Base-by-base conservation (phyloP, 257 asterid genomes). In the Fraxinus cuspidata region DNA sequence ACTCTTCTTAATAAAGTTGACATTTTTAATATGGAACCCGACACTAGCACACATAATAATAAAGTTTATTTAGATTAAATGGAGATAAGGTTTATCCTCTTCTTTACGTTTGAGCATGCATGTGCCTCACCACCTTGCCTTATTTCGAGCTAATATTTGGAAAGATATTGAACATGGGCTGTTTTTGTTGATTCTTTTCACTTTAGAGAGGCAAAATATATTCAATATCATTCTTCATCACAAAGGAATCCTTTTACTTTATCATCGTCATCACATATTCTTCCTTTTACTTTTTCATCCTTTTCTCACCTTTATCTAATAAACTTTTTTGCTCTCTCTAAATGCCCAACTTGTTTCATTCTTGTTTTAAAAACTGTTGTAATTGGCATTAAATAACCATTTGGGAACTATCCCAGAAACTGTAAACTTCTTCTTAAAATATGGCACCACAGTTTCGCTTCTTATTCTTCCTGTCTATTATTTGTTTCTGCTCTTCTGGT, bases 231-330 rank as follows among this genome's bases (percentile, higher is more conserved):
- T 80, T 89, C 98, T 94, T 94, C 93, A 63, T 73, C 72, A 70
- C 92, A 92, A 94, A 94, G 98, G 28, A 94, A 92, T 19, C 88
- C 74, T 88, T 85, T 88, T 82, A 77, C 85, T 85, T 81, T 81
- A 72, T 81, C 83, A 84, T 72, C 75, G 74, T 31, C 34, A 73
- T 78, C 73, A 86, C 83, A 90, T 85, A 85, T 86, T 88, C 89
- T 64, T 71, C 49, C 77, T 80, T 77, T 89, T 49, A 72, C 91
- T 86, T 91, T 90, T 80, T 73, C 83, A 76, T 73, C 73, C 77
- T 70, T 58, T 75, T 84, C 81, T 29, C n/a, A 35, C 35, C 65
- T 79, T 71, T 71, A n/a, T 18, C 18, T 51, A 19, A 11, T 19
- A 51, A 4, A 40, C 13, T 40, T 83, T 82, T 53, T 32, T 40